Conservation (phyloP, 495 filamentous ascomycete species). For the Annulohypoxylon nitens region DNA sequence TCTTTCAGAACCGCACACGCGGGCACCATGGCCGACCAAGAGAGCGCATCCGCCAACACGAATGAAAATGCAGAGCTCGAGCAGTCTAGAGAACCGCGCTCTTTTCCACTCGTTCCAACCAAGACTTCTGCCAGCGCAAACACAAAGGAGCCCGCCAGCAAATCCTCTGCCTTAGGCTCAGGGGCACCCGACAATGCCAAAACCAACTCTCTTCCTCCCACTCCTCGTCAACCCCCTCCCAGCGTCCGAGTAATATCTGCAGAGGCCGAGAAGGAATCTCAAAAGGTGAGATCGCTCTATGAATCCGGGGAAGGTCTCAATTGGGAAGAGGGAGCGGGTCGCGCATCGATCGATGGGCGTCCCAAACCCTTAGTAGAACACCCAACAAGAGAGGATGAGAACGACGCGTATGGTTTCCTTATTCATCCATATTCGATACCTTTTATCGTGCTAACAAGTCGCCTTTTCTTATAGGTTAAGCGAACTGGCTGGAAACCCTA, state of each 20-base stretch:
- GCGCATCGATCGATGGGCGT: conserved; percentile 56
- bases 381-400: conserved; percentile 64
- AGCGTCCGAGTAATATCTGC: conserved; percentile 73
- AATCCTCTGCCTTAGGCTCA: conserved; percentile 20
- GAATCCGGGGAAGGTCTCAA: conserved; percentile 75
- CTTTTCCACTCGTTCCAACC: conserved; percentile 46
- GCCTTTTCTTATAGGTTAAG: conserved; percentile 37
- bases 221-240: conserved; percentile 49
- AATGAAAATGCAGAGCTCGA: conserved; percentile 12
- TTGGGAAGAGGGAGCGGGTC: conserved; percentile 68
- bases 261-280: conserved; percentile 86
- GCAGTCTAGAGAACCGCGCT: conserved; percentile 33
- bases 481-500: conserved; percentile 47
- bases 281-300: conserved; percentile 93
- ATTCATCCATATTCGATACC: conserved; percentile 49
- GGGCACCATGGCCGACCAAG: conserved; percentile 40
- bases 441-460: conserved; percentile 51
- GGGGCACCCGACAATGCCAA: conserved; percentile 37
- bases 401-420: conserved; percentile 67
- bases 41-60: conserved; percentile 23
- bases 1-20: conserved; percentile 20
- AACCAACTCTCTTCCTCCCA: conserved; percentile 34
- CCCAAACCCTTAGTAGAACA: conserved; percentile 63
- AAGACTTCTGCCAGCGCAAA: conserved; percentile 31
- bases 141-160: conserved; percentile 31